Base-by-base conservation (phyloP, 805 yeast genomes). In the Sporopachydermia lactativora region DNA sequence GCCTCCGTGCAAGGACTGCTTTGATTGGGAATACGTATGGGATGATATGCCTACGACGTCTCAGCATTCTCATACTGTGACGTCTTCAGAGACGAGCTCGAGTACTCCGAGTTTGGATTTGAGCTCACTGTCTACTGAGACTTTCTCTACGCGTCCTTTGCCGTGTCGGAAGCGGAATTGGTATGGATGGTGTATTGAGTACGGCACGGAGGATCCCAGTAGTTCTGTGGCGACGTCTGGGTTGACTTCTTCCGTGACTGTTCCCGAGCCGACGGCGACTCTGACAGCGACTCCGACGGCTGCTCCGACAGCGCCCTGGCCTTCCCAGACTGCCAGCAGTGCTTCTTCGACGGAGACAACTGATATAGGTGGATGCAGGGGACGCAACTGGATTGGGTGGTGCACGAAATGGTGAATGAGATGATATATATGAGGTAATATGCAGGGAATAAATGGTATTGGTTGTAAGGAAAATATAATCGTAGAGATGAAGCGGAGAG, bases 1-100 rank as follows among this genome's bases (percentile, higher is more conserved):
- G 5, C 81, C 88, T 1, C 86, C 92, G 0, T 88, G 97, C 55
- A 69, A 77, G 41, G 97, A 88, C 52, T 88, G 97, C 57, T 81
- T 72, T 58, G 81, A 82, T 52, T 88, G 97, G 97, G 69, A 77
- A 39, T 86, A 71, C 55, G 73, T 80, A 3, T 66, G 69, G 16
- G 74, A 66, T 42, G 66, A 66, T 40, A 66, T 47, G 11, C 52
- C 52, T 2, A 48, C 49, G 47, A 48, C 35, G 49, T 53, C 42
- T 14, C 38, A 49, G 13, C 47, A 58, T 5, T 43, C 54, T 3
- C 39, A 41, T 14, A 42, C 44, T 35, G 39, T 44, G 66, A 61
- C 59, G 45, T 65, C 34, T 49, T 50, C 14, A 37, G 55, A 41
- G 63, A 65, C 50, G 46, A 54, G 15, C 53, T 60, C 45, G 46